Evolutionary conservation across 805 yeast species (phyloP), one percentile per base, ranked within the genome.

Genomic region (Wickerhamomyces tratensis): DNA sequence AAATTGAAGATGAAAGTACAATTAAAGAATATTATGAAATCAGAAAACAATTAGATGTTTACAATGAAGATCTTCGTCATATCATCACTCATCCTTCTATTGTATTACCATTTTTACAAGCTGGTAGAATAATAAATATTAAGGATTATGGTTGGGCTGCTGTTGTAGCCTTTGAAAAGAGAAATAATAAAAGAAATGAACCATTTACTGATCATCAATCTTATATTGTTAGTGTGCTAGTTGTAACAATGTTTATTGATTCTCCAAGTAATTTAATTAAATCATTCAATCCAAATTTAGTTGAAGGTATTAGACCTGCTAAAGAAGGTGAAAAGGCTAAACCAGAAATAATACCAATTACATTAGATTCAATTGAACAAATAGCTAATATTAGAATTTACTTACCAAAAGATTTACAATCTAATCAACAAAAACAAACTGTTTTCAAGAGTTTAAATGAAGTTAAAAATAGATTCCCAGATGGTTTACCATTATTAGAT

Each of bases 141-240:
- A 71, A 71, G 42, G 84, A 87, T 46, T 94, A 88, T 59, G 97
- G 96, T n/a, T 93, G 98, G 98, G 96, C 91, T 44, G 83, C 86
- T 57, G 93, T 89, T 11, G 78, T 85, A 10, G 77, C 79, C 39
- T 85, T 81, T 52, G 69, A 76, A 36, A 89, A 87, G 62, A 74
- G 98, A 58, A 63, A 65, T 39, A 76, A 68, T 54, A 82, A 78
- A 54, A 72, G 83, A 57, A 71, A 74, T 49, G 78, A 75, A 43
- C 67, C 65, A 2, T 86, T 67, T 59, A 71, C 82, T 14, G 96
- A 89, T 51, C 96, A 91, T 59, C 95, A 93, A 58, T 77, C 95
- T 1, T 91, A 87, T 59, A 69, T 93, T 47, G 89, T 89, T 10
- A 85, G 81, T 49, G 97, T 88, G 10, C 76, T 93, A 44, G 82